Evolutionary conservation across 768 basidiomycete species (phyloP).

Genomic region (Suillus hirtellus): DNA sequence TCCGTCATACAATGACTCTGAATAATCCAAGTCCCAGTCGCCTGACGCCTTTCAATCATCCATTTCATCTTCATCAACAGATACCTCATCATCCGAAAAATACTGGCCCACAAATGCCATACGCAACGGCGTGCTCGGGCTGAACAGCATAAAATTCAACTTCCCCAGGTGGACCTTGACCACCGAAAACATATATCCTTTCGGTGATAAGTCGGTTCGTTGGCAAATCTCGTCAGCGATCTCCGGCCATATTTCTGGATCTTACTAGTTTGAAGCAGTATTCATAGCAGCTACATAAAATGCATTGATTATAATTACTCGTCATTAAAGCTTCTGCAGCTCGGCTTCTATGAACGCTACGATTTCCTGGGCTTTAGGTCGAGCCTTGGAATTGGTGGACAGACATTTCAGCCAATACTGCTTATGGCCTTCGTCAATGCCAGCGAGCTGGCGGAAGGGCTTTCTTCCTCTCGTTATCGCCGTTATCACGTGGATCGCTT

Average conservation of each 20-base stretch:
- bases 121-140: background rate
- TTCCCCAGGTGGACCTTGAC: too few species aligned
- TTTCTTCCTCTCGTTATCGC: background rate
- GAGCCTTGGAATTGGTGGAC: background rate
- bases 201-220: background rate
- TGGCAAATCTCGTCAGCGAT: background rate
- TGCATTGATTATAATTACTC: background rate
- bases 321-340: background rate
- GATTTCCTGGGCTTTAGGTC: slow-evolving; percentile 2
- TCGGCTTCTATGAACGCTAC: background rate
- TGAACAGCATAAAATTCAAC: background rate
- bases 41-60: background rate
- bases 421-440: background rate
- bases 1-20: background rate
- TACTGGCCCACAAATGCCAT: background rate
- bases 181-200: background rate
- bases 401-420: background rate
- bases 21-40: too few species aligned
- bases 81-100: background rate
- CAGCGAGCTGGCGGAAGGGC: background rate
- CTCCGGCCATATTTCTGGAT: too few species aligned
- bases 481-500: background rate
- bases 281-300: background rate
- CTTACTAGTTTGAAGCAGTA: background rate
- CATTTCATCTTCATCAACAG: background rate